These are phyloP conservation scores for Myochromella boudieri DNA, from an alignment of 768 basidiomycete genomes.

Conservation along the genomic window DNA sequence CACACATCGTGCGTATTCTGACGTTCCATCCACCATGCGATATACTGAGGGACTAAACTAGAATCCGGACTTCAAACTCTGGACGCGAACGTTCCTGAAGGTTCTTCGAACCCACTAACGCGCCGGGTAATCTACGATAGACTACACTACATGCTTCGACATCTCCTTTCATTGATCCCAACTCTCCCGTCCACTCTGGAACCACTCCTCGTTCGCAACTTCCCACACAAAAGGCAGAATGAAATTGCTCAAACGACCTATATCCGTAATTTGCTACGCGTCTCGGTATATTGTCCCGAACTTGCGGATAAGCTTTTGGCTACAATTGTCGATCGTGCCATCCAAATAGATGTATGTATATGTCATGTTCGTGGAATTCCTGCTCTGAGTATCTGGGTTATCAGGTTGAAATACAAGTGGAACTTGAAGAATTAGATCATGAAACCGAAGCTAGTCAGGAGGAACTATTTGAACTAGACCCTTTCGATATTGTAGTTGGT, in stretches of 20 bases:
- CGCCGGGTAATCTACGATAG: conserved; percentile 84
- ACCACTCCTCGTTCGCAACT: conserved; percentile 79
- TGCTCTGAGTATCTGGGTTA: background rate
- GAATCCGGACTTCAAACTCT: conserved; percentile 74
- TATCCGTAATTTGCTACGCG: conserved; percentile 82
- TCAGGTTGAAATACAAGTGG: conserved; percentile 96
- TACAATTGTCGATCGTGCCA: conserved; percentile 88
- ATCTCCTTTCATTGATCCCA: conserved; percentile 88
- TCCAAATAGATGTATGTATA: conserved; percentile 85
- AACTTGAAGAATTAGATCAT: conserved; percentile 87
- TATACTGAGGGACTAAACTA: conserved; percentile 27
- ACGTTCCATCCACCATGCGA: background rate
- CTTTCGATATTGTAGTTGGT: conserved; percentile 82
- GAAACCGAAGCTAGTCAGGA: conserved; percentile 51
- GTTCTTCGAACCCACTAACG: conserved; percentile 70
- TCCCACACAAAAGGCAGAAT: conserved; percentile 92
- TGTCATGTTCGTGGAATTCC: background rate
- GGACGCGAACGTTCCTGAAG: conserved; percentile 55
- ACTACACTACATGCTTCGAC: conserved; percentile 80
- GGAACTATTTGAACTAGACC: conserved; percentile 76
- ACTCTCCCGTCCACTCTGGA: conserved; percentile 86
- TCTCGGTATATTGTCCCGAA: conserved; percentile 88
- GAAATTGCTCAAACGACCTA: conserved; percentile 82
- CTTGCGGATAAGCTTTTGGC: conserved; percentile 81
- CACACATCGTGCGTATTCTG: conserved; percentile 72